Evolutionary conservation across 2,329 filamentous ascomycete species (phyloP).

Genomic region (Aspergillus novofumigatus): DNA sequence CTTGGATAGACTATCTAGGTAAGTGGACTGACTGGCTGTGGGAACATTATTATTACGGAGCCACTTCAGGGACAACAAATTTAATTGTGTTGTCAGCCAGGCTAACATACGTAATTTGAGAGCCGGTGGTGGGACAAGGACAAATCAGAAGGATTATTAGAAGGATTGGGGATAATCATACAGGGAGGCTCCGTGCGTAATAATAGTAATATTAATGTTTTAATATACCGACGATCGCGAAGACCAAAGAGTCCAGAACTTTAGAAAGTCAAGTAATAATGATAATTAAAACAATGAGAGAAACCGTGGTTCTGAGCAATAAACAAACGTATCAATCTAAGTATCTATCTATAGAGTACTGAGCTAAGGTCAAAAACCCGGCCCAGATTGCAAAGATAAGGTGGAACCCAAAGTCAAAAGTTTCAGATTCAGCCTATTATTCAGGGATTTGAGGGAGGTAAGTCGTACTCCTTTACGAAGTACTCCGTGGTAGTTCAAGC

Average conservation of each 20-base stretch:
- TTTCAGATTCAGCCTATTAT: not conserved
- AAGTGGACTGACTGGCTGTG: not conserved
- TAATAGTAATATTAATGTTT: not conserved
- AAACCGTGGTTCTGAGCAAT: not conserved
- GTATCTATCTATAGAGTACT: not conserved
- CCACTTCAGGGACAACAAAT: not conserved
- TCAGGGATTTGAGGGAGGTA: not conserved
- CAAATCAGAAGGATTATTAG: not conserved
- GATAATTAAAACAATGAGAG: too few relatives aligned
- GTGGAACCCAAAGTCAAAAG: not conserved
- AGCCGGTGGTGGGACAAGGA: not conserved
- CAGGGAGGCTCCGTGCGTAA: not conserved
- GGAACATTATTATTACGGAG: too few relatives aligned
- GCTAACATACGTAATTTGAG: not conserved
- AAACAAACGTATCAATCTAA: not conserved
- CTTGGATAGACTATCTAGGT: not conserved
- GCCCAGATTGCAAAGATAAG: not conserved
- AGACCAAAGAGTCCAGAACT: too few relatives aligned
- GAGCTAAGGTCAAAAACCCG: not conserved
- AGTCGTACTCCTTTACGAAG: too few relatives aligned
- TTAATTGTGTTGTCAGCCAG: not conserved
- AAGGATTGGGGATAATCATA: not conserved
- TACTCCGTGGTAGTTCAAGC: too few relatives aligned
- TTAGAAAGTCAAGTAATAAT: not conserved
- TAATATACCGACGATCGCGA: not conserved